Percentiles rank a stretch among this genome's conserved stretches.
Conservation (phyloP, 2,329 filamentous ascomycete genomes). For the Lasiodiplodia theobromae region DNA sequence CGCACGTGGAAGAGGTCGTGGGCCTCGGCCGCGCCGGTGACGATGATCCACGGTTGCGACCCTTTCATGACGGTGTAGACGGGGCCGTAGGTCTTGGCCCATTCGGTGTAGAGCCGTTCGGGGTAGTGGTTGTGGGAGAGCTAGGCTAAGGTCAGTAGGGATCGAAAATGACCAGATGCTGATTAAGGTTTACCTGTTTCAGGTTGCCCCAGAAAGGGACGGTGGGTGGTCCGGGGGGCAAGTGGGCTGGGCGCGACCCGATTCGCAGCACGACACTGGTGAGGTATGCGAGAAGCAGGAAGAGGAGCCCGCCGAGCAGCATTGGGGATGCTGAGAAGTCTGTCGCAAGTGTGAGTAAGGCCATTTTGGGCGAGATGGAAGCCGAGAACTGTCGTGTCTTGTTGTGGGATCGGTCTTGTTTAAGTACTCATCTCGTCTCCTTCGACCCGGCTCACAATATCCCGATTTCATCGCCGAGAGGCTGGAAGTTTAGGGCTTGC, state of each 20-base stretch:
- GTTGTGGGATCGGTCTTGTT: too few species aligned
- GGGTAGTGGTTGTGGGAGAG: constrained; percentile 37
- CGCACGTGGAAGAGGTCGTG: constrained; percentile 11
- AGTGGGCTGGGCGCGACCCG: constrained; percentile 41
- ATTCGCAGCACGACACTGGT: neutral
- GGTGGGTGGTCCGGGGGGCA: constrained; percentile 60
- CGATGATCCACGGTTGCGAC: constrained; percentile 31
- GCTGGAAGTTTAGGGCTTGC: too few species aligned
- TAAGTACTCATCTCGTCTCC: too few species aligned
- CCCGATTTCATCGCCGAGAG: too few species aligned
- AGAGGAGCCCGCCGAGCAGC: neutral
- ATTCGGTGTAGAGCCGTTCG: constrained; percentile 57
- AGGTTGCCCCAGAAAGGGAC: constrained; percentile 61
- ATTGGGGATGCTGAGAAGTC: neutral
- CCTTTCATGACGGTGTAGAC: constrained; percentile 61
- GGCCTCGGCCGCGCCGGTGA: constrained; percentile 5
- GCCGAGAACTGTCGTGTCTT: too few species aligned
- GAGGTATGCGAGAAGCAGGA: neutral
- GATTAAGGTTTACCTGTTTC: constrained; percentile 43
- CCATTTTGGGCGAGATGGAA: too few species aligned
- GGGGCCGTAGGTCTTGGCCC: constrained; percentile 61
- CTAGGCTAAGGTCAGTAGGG: neutral
- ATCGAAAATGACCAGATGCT: too few species aligned
- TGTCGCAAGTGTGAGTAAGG: too few species aligned
- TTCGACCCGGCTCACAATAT: too few species aligned